Percentiles rank a stretch among this genome's conserved stretches.
Conservation (phyloP, 2,329 filamentous ascomycete species). For the Monilinia fructigena region DNA sequence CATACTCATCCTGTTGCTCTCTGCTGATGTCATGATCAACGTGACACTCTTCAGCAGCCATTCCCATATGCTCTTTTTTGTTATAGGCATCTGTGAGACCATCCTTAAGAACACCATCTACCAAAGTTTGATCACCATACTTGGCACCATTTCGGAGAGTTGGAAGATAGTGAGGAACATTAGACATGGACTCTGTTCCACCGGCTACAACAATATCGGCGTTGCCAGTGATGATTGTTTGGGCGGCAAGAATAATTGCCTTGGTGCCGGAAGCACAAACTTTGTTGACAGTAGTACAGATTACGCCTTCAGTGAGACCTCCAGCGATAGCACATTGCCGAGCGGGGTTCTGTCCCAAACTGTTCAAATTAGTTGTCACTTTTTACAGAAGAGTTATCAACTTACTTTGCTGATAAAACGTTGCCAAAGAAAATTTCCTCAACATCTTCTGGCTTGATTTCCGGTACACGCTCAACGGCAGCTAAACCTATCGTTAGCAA, state of each 20-base stretch:
- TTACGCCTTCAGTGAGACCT: conserved; percentile 74
- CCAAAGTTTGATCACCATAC: conserved; percentile 84
- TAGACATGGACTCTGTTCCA: conserved; percentile 98
- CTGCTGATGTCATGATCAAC: conserved; percentile 77
- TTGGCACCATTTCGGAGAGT: conserved; percentile 84
- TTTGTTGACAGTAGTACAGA: conserved; percentile 97
- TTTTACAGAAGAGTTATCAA: conserved; percentile 33
- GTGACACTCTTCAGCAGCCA: conserved; percentile 89
- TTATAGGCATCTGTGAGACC: conserved; percentile 89
- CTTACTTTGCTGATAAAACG: conserved; percentile 90
- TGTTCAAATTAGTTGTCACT: conserved; percentile 43
- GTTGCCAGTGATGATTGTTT: conserved; percentile 96
- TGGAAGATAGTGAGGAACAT: conserved; percentile 92
- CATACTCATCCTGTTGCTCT: conserved; percentile 91
- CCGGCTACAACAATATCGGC: conserved; percentile 91
- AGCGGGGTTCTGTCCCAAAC: conserved; percentile 92
- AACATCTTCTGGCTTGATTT: conserved; percentile 84
- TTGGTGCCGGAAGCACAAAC: conserved; percentile 96
- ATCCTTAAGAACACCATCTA: conserved; percentile 92
- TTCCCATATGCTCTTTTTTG: conserved; percentile 94
- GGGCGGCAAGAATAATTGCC: conserved; percentile 88
- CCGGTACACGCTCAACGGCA: conserved; percentile 80
- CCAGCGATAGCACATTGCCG: conserved; percentile 90
- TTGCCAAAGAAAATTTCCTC: conserved; percentile 98
- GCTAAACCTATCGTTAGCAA: conserved; percentile 43